Evolutionary conservation across 768 basidiomycete species (phyloP).

Genomic region (Termitomyces sp.): DNA sequence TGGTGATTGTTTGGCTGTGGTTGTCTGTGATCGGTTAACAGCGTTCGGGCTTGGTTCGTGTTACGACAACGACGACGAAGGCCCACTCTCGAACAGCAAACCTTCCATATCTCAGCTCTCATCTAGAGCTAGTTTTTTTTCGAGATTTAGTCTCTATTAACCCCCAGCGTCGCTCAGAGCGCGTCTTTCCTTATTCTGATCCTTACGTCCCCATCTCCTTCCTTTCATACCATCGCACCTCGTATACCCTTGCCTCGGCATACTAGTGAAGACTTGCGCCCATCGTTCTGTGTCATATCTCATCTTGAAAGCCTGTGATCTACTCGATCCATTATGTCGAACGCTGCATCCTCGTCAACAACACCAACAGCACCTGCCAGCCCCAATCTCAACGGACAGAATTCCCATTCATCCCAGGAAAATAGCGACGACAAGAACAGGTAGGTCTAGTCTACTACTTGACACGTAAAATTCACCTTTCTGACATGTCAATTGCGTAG

Average conservation of each 20-base stretch:
- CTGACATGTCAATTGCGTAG: conserved; percentile 29
- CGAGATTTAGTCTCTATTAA: conserved; percentile 27
- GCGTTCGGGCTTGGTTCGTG: conserved; percentile 21
- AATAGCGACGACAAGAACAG: conserved; percentile 78
- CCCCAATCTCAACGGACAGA: conserved; percentile 52
- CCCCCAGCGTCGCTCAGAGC: conserved; percentile 27
- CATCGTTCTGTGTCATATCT: conserved; percentile 15
- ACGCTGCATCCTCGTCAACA: conserved; percentile 45
- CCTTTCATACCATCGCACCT: conserved; percentile 17
- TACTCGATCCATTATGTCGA: conserved; percentile 39
- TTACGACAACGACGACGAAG: conserved; percentile 31
- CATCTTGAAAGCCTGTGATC: conserved; percentile 14
- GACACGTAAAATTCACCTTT: background rate
- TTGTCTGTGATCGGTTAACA: conserved; percentile 15
- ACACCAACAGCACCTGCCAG: conserved; percentile 39
- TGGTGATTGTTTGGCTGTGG: conserved; percentile 10
- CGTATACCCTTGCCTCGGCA: conserved; percentile 16
- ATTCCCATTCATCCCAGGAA: conserved; percentile 44
- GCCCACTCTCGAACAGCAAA: conserved; percentile 18
- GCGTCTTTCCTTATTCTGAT: conserved; percentile 36
- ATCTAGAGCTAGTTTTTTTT: conserved; percentile 29
- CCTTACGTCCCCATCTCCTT: conserved; percentile 21
- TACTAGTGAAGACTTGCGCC: conserved; percentile 12
- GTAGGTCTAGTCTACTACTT: conserved; percentile 24
- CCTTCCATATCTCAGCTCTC: conserved; percentile 23